Base-by-base conservation (phyloP, 2,329 filamentous ascomycete genomes). In the Penicillium sp. region DNA sequence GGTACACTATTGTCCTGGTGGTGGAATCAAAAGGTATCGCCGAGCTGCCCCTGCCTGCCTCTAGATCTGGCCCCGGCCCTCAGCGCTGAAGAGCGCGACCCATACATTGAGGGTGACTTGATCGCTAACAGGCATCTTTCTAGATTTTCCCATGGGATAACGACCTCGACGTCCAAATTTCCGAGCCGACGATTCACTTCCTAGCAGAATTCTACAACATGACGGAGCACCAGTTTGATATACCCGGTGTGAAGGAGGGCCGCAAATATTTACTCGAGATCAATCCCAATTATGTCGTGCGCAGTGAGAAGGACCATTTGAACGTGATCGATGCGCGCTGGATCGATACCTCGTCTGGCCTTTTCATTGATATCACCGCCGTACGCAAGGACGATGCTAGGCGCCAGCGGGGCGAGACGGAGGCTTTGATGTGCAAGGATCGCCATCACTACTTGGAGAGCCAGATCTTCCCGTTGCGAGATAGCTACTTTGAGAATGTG, bases 361-460 rank as follows among this genome's bases (percentile, higher is more conserved):
- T 87, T 0, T 88, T 86, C 66, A 86, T 88, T 65, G 85, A 88
- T 68, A 85, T 88, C 61, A 87, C 85, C 0, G 82, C 84, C 6
- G 76, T 87, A 5, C 78, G 84, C 54, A 77, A 77, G 11, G 81
- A 85, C 62, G 66, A 75, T 16, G 74, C 73, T 0, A 76, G 74
- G 6, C 73, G 79, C 49, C 69, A 70, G 0, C 59, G 70, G 4
- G 82, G 81, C 0, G 59, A 73, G 1, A 55, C 73, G 10, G 80
- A 78, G 6, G 76, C 76, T 7, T 76, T 86, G 73, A 82, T 81
- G 74, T 84, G 82, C 69, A 88, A 88, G 70, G 85, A 87, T 71
- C 76, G 75, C 8, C 85, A 88, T 67, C 73, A 77, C 37, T 88
- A 85, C 66, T 16, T 78, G 65, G 80, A 81, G 59, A 75, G 80